phyloP scores from a whole-genome alignment of 345 rosid genomes.

The Zanthoxylum bungeanum region DNA sequence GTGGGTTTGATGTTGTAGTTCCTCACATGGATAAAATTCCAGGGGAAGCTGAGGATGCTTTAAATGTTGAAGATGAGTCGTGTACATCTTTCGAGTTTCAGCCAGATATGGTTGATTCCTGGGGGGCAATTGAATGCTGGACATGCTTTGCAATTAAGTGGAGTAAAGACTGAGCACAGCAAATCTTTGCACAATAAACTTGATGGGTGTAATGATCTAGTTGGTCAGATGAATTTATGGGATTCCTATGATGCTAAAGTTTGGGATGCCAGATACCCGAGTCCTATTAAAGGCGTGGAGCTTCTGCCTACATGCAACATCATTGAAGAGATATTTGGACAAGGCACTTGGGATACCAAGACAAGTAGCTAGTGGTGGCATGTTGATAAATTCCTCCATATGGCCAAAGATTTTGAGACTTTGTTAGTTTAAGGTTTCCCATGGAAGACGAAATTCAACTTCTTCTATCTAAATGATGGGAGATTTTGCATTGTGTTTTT shows the following conservation, averaged over 20 bases:
- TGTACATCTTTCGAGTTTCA: slow-evolving; percentile 46
- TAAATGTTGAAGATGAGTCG: slow-evolving; percentile 37
- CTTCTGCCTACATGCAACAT: slow-evolving; percentile 52
- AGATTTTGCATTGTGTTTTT: neutral
- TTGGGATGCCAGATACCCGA: slow-evolving; percentile 36
- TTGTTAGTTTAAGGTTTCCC: no score
- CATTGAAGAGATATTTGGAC: slow-evolving; percentile 62
- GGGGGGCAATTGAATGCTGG: slow-evolving; percentile 12
- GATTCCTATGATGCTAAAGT: slow-evolving; percentile 42
- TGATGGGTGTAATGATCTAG: slow-evolving; percentile 31
- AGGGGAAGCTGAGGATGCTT: slow-evolving; percentile 21
- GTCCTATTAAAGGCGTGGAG: slow-evolving; percentile 40
- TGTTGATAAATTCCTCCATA: neutral
- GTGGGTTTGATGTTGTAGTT: slow-evolving; percentile 16
- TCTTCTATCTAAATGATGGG: slow-evolving; percentile 6
- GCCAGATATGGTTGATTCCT: slow-evolving; percentile 21
- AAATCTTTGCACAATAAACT: slow-evolving; percentile 20
- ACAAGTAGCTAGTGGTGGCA: no score
- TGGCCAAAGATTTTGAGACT: no score
- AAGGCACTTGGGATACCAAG: slow-evolving; percentile 37
- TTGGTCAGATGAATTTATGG: slow-evolving; percentile 33
- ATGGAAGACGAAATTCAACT: slow-evolving; percentile 14
- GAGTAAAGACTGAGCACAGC: slow-evolving; percentile 10
- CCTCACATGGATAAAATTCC: slow-evolving; percentile 16
- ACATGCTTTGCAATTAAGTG: slow-evolving; percentile 16